Conservation (phyloP, 1,284 basidiomycete species). For the Meripilus lineatus region DNA sequence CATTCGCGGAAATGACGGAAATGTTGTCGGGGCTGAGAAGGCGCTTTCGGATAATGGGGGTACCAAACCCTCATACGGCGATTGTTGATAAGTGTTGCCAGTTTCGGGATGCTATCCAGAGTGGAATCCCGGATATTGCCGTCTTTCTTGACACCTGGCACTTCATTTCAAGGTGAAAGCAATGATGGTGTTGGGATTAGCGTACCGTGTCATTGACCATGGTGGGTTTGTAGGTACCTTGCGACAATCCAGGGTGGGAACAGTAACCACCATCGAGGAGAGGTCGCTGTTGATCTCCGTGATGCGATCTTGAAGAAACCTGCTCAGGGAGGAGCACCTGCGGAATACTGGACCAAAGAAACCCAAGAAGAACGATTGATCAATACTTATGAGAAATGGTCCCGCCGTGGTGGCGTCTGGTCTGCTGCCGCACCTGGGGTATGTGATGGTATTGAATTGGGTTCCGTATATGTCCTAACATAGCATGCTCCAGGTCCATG, state of each 20-base stretch:
- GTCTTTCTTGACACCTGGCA: neutral
- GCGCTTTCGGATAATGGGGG: too few relatives aligned
- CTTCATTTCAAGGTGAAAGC: neutral
- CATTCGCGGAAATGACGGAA: too few relatives aligned
- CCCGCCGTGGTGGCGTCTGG: constrained; percentile 17
- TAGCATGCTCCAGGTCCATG: constrained; percentile 16
- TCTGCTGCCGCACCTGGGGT: constrained; percentile 16
- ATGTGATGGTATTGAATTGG: too few relatives aligned
- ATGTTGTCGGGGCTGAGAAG: too few relatives aligned
- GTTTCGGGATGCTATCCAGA: too few relatives aligned
- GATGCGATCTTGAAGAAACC: neutral
- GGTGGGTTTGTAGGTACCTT: neutral
- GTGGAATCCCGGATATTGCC: neutral
- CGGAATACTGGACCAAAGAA: neutral
- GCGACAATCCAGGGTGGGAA: neutral
- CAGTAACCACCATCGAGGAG: neutral
- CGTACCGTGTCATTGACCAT: neutral
- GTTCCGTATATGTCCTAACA: too few relatives aligned
- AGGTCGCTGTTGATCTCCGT: neutral
- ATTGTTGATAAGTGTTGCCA: too few relatives aligned
- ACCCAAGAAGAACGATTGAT: neutral
- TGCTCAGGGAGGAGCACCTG: neutral
- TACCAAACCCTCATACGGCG: too few relatives aligned
- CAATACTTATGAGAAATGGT: constrained; percentile 12
- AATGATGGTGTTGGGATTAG: neutral